These are phyloP conservation scores for Colletotrichum nymphaeae DNA, from an alignment of 2,329 filamentous ascomycete species.

Conservation along the genomic window DNA sequence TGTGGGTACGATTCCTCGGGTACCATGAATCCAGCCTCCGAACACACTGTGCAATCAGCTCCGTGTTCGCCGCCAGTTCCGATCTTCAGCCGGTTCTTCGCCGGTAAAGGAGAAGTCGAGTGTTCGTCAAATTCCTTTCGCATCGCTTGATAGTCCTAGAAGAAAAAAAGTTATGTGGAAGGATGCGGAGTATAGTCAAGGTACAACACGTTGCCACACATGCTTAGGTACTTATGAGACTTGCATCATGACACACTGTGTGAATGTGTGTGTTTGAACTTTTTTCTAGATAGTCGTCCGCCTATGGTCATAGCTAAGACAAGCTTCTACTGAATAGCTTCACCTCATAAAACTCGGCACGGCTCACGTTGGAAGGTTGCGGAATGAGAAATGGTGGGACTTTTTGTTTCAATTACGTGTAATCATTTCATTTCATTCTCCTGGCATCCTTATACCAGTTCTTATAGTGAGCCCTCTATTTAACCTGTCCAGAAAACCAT, in stretches of 20 bases:
- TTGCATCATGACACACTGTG: not conserved
- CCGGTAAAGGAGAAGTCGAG: not conserved
- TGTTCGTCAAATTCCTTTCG: not conserved
- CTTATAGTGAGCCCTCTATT: slow-evolving; percentile 32
- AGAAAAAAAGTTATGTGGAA: too few relatives aligned
- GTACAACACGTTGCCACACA: not conserved
- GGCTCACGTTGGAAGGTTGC: not conserved
- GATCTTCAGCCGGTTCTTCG: too few relatives aligned
- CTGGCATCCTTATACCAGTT: slow-evolving; percentile 35
- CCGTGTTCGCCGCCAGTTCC: not conserved
- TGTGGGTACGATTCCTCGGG: not conserved
- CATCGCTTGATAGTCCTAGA: not conserved
- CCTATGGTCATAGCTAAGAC: too few relatives aligned
- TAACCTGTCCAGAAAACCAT: slow-evolving; percentile 41
- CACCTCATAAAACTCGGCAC: too few relatives aligned
- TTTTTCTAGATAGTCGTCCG: not conserved
- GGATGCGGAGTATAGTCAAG: not conserved
- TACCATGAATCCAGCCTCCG: not conserved
- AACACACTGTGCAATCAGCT: not conserved
- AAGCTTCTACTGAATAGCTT: too few relatives aligned
- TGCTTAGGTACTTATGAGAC: too few relatives aligned
- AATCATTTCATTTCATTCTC: slow-evolving; percentile 35
- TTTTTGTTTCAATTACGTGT: slow-evolving; percentile 10
- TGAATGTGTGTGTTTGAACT: not conserved
- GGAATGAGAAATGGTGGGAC: not conserved